phyloP scores from a whole-genome alignment of 345 rosid species.

The Aquilaria sinensis region DNA sequence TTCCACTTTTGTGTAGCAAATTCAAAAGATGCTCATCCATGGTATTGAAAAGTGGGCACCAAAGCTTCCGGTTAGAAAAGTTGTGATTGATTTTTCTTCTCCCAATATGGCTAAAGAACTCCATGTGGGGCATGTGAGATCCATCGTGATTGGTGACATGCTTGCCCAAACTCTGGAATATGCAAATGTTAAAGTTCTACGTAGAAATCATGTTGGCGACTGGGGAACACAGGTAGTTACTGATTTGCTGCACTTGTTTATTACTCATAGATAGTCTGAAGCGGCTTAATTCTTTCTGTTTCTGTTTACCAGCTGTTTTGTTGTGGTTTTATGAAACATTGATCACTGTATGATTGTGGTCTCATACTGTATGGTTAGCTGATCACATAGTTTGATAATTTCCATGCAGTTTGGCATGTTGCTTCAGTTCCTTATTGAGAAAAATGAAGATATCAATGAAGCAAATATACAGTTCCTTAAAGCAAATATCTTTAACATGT shows the following conservation, averaged over 20 bases:
- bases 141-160: slow-evolving; percentile 94
- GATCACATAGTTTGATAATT: slow-evolving; percentile 7
- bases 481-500: slow-evolving; percentile 34
- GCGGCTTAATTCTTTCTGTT: background rate
- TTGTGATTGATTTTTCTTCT: slow-evolving; percentile 94
- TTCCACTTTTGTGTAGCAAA: slow-evolving; percentile 30
- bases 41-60: slow-evolving; percentile 95
- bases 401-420: slow-evolving; percentile 88
- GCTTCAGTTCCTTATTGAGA: slow-evolving; percentile 82
- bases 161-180: slow-evolving; percentile 90
- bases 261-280: background rate
- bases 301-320: background rate
- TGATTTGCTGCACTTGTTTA: background rate
- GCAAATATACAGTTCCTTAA: slow-evolving; percentile 85
- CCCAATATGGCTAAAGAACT: slow-evolving; percentile 99
- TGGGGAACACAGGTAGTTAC: slow-evolving; percentile 98
- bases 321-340: background rate
- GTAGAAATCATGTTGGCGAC: slow-evolving; percentile 99
- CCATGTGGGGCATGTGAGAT: slow-evolving; percentile 98
- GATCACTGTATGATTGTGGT: background rate
- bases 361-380: too few species aligned
- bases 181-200: slow-evolving; percentile 83
- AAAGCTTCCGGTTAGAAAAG: slow-evolving; percentile 48
- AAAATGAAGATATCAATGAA: slow-evolving; percentile 55
- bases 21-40: slow-evolving; percentile 71